A percentile compares a stretch with the other conserved stretches of the same genome.
Conservation (phyloP, 306 rosid species). For the Prunus salicina region DNA sequence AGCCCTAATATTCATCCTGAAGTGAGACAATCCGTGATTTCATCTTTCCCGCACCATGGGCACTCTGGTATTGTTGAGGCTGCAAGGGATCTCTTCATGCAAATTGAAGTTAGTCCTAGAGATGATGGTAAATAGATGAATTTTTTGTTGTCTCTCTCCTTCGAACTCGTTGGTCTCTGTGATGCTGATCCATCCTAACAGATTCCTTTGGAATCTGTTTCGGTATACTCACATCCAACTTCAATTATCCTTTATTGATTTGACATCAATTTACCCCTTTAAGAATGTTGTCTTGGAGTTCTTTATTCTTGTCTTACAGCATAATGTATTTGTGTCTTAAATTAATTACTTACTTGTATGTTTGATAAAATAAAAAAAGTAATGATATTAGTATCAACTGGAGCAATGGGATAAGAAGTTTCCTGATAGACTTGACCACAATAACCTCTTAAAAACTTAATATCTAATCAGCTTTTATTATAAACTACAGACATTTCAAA, state of each 20-base stretch:
- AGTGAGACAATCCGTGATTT: constrained; percentile 42
- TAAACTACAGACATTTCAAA: not conserved
- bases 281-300: not conserved
- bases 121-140: constrained; percentile 51
- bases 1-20: constrained; percentile 39
- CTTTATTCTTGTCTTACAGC: not conserved
- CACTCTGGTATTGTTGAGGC: constrained; percentile 90
- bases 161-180: not conserved
- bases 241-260: not conserved
- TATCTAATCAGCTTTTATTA: not conserved
- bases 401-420: not conserved
- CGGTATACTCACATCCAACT: not conserved
- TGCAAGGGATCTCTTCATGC: constrained; percentile 76
- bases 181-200: too few species aligned
- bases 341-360: not conserved
- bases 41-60: constrained; percentile 76
- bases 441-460: not conserved
- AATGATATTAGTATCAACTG: too few species aligned
- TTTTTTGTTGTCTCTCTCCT: constrained; percentile 4
- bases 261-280: not conserved
- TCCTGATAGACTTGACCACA: not conserved
- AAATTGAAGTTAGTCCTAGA: constrained; percentile 67
- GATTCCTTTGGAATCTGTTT: not conserved
- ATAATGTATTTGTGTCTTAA: not conserved
- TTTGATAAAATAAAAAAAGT: too few species aligned